Base-by-base conservation (phyloP, 2,329 filamentous ascomycete genomes). In the Geosmithia putterillii region DNA sequence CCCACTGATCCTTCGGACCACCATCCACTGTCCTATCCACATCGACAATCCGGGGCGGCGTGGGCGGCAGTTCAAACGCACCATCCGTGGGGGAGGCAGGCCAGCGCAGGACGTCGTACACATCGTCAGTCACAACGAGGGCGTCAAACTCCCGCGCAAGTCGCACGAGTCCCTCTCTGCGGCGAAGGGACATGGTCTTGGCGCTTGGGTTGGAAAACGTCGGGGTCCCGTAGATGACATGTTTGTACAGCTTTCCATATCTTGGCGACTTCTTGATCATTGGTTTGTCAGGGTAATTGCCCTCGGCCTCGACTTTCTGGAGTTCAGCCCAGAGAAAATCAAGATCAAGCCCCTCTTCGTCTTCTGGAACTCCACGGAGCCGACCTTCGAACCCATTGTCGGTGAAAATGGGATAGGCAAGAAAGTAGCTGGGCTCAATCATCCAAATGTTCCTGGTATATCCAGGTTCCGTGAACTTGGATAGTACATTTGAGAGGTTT, bases 61-160 rank as follows among this genome's bases (percentile, higher is more conserved):
- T 23, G 10, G 44, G 41, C 17, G 37, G 37, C 28, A 45, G 19
- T 28, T 42, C 15, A 48, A 20, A 39, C 10, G 17, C 17, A 40
- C 45, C 21, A 3, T 35, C 21, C 18, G 41, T 39, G n/a, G 40
- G 25, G n/a, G 47, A 48, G 1, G 47, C 47, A 6, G 54, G 52
- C 79, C 79, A 85, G 51, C 76, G 70, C 9, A 86, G 63, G 48
- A 80, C 74, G 55, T 86, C 81, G 52, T 87, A 86, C 0, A 86
- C 81, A 58, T 86, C 82, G 55, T 86, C 81, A 2, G 74, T 71
- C 7, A 85, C 66, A 39, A 86, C 57, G 17, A 86, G 61, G 2
- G 78, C 78, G 54, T 86, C 79, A 50, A 70, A 79, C 40, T 77
- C 65, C 37, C 79, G 64, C 1, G 81, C 82, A 9, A 85, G 53